Percentiles rank a stretch among this genome's conserved stretches.
Evolutionary conservation across 495 filamentous ascomycete genomes (phyloP).

Genomic region (Pseudoneurospora amorphoporcata): DNA sequence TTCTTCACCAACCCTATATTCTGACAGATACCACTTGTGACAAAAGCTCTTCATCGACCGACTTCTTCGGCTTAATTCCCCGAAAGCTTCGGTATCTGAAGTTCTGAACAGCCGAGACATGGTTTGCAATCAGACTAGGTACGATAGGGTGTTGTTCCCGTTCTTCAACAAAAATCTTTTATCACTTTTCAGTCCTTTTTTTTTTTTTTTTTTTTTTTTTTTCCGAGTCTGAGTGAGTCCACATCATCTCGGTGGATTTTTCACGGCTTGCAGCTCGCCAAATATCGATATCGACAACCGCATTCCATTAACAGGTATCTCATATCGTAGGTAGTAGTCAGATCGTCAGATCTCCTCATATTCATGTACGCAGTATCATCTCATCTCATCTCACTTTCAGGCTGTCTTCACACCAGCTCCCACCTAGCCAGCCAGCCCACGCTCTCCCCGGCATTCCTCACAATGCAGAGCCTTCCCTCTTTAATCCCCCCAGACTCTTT

Average conservation of each 20-base stretch:
- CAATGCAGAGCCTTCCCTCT: constrained; percentile 54
- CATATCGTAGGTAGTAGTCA: neutral
- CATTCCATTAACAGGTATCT: neutral
- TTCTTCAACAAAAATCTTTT: neutral
- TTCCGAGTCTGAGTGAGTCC: neutral
- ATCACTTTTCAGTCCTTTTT: neutral
- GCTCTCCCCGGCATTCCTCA: constrained; percentile 65
- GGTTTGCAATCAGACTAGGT: neutral
- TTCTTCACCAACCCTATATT: too few relatives aligned
- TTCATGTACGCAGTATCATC: too few relatives aligned
- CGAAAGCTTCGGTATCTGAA: neutral
- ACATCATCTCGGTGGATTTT: neutral
- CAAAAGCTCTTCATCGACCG: neutral
- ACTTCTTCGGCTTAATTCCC: neutral
- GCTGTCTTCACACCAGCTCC: constrained; percentile 49
- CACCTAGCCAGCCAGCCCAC: constrained; percentile 72
- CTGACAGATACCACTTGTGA: neutral
- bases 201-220: neutral
- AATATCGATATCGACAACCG: neutral
- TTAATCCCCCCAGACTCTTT: constrained; percentile 7
- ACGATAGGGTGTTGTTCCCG: neutral
- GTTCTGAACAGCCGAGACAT: neutral
- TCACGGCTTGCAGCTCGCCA: neutral
- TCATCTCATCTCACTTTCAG: neutral
- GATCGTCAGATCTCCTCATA: too few relatives aligned